These are phyloP conservation scores for Aspergillus japonicus DNA, from an alignment of 2,329 filamentous ascomycete genomes.

Conservation along the genomic window DNA sequence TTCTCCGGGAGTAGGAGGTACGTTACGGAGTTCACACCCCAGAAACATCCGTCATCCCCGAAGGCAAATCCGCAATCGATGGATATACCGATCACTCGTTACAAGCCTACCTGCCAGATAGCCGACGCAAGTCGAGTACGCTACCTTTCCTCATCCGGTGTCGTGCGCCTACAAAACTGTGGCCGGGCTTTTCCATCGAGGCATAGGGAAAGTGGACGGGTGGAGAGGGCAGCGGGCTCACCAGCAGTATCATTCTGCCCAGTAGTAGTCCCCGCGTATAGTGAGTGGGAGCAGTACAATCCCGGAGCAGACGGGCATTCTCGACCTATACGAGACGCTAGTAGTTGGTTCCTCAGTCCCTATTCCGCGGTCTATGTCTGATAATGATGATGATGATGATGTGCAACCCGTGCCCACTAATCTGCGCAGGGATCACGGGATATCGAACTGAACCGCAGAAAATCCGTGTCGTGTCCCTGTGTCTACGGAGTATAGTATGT, in stretches of 20 bases:
- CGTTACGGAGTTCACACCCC: too few species aligned
- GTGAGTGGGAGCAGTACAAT: too few species aligned
- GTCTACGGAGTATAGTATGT: too few species aligned
- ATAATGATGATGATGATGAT: not conserved
- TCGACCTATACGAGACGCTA: not conserved
- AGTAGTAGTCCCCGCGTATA: too few species aligned
- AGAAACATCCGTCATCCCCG: not conserved
- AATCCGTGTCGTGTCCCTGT: too few species aligned
- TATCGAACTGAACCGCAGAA: too few species aligned
- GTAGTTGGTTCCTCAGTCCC: not conserved
- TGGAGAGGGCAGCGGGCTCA: too few species aligned
- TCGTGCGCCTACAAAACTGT: not conserved
- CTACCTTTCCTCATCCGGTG: not conserved
- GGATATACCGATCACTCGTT: too few species aligned
- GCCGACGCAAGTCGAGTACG: not conserved
- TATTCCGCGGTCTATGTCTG: too few species aligned
- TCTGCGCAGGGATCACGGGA: conserved; percentile 1
- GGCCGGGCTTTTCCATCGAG: not conserved
- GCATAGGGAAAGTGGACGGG: not conserved
- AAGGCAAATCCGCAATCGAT: not conserved
- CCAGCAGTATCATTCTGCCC: too few species aligned
- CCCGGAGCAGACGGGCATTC: too few species aligned
- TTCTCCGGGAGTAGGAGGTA: not conserved
- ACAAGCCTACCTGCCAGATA: too few species aligned
- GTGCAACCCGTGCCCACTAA: not conserved